These are phyloP conservation scores for Botrytis byssoidea DNA, from an alignment of 2,329 filamentous ascomycete genomes.

Conservation along the genomic window DNA sequence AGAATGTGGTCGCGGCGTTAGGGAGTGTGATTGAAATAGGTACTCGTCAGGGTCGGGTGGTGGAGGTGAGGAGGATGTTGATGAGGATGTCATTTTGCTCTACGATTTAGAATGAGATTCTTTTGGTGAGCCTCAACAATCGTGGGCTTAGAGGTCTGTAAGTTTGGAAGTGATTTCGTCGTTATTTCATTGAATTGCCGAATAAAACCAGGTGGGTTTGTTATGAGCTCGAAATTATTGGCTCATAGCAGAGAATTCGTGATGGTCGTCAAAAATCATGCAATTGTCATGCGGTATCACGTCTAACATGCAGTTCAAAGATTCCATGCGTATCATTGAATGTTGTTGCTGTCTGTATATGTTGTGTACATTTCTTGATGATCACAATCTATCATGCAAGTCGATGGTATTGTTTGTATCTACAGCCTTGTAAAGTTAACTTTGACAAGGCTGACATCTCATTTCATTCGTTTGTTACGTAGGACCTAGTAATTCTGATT, in stretches of 20 bases:
- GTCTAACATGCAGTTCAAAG: not conserved
- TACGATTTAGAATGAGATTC: not conserved
- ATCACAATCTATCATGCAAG: not conserved
- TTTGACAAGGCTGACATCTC: not conserved
- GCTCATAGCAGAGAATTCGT: not conserved
- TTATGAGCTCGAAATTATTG: not conserved
- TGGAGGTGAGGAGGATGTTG: constrained; percentile 12
- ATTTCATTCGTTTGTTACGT: not conserved
- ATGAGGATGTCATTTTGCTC: constrained; percentile 17
- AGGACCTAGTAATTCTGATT: not conserved
- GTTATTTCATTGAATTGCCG: not conserved
- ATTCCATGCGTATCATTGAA: not conserved
- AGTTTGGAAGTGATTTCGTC: not conserved
- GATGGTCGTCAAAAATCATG: not conserved
- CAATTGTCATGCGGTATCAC: not conserved
- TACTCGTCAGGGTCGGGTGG: constrained; percentile 8
- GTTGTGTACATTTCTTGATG: not conserved
- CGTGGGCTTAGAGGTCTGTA: not conserved
- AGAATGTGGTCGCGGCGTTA: no score
- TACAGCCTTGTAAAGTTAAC: not conserved
- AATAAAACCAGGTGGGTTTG: not conserved
- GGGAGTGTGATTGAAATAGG: constrained; percentile 10
- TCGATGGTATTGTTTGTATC: not conserved
- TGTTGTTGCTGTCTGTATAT: not conserved
- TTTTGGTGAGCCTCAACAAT: no score